These are phyloP conservation scores for Globisporangium mamillatum DNA, from an alignment of 352 stramenopile species.

Conservation along the genomic window DNA sequence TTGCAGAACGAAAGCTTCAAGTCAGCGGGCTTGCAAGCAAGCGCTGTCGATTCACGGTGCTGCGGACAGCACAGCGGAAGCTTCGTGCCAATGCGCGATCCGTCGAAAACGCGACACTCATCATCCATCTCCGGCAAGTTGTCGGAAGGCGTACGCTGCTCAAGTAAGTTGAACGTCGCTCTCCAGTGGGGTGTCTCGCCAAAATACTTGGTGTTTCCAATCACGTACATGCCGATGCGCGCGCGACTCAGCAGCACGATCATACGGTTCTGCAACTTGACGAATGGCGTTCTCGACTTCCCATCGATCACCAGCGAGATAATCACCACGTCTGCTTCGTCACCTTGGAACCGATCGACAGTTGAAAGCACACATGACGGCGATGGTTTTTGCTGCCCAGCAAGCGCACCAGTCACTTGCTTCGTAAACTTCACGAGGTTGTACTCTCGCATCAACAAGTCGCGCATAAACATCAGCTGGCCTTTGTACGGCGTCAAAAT, in stretches of 20 bases:
- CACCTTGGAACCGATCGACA: constrained; percentile 88
- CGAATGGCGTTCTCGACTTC: constrained; percentile 83
- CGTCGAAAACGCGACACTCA: constrained; percentile 35
- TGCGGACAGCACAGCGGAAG: constrained; percentile 81
- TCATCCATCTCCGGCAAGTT: constrained; percentile 21
- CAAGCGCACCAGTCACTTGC: constrained; percentile 21
- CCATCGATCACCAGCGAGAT: constrained; percentile 87
- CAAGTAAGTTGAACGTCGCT: constrained; percentile 60
- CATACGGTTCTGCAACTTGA: constrained; percentile 89
- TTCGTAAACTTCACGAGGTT: constrained; percentile 23
- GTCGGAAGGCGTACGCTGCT: constrained; percentile 39
- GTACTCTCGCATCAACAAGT: constrained; percentile 54
- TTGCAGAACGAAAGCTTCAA: constrained; percentile 75
- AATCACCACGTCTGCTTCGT: constrained; percentile 88
- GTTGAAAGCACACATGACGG: constrained; percentile 75
- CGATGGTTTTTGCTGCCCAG: constrained; percentile 16
- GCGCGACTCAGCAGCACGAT: constrained; percentile 87
- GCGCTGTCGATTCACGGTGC: constrained; percentile 41
- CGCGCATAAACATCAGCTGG: constrained; percentile 82
- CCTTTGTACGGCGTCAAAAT: constrained; percentile 90
- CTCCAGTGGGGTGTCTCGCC: constrained; percentile 70
- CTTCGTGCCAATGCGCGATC: constrained; percentile 42
- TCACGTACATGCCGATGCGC: constrained; percentile 81
- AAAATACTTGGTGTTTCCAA: constrained; percentile 85
- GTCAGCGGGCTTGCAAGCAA: constrained; percentile 35